A percentile compares a stretch with the other conserved stretches of the same genome.
These are phyloP conservation scores for Sporobolomyces pararoseus DNA, from an alignment of 768 basidiomycete species.

Conservation along the genomic window DNA sequence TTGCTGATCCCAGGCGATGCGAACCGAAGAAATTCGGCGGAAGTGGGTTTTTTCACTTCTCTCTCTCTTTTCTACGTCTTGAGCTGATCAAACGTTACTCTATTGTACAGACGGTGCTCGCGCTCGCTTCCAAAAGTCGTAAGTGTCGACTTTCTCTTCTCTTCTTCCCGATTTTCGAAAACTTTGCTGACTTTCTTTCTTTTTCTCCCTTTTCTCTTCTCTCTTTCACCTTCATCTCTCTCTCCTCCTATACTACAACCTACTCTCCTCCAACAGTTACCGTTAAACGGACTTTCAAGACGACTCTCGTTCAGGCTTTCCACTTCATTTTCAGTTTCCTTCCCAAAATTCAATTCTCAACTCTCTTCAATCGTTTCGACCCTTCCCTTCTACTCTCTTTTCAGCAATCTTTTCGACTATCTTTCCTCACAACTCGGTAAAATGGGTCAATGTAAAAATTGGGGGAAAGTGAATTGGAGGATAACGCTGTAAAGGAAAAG, in stretches of 20 bases:
- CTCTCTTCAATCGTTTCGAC: background rate
- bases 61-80: background rate
- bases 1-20: constrained; percentile 77
- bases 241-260: too few relatives aligned
- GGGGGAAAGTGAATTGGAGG: too few relatives aligned
- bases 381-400: background rate
- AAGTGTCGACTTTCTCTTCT: background rate
- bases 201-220: too few relatives aligned
- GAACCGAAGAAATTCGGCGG: constrained; percentile 42
- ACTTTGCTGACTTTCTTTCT: too few relatives aligned
- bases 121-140: constrained; percentile 38
- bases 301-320: background rate
- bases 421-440: too few relatives aligned
- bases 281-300: background rate
- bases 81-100: background rate
- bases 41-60: background rate
- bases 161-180: background rate
- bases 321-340: background rate
- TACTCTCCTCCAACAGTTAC: background rate
- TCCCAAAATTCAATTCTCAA: background rate
- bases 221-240: too few relatives aligned
- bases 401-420: too few relatives aligned
- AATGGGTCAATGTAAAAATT: too few relatives aligned
- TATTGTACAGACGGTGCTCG: constrained; percentile 26
- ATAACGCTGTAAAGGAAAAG: too few relatives aligned